phyloP scores from a whole-genome alignment of 257 asterid species.

The Plantago ovata region DNA sequence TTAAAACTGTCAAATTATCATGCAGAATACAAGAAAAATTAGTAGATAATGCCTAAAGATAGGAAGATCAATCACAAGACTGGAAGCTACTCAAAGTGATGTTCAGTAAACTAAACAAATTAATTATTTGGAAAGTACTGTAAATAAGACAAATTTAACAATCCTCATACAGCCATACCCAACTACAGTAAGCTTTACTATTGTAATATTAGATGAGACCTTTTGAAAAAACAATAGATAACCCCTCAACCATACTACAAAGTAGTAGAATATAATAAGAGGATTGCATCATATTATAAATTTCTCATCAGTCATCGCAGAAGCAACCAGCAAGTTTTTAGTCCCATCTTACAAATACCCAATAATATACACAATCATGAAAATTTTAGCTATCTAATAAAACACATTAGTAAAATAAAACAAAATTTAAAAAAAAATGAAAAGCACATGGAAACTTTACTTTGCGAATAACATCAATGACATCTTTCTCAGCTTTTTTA shows the following conservation, averaged over 20 bases:
- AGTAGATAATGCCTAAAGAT: background rate
- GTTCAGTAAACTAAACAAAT: background rate
- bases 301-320: background rate
- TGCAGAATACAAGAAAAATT: background rate
- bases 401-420: background rate
- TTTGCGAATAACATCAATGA: slow-evolving; percentile 39
- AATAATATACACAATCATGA: background rate
- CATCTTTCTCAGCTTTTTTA: slow-evolving; percentile 72
- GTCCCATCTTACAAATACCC: background rate
- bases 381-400: background rate
- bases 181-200: background rate
- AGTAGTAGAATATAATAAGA: background rate
- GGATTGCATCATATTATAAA: background rate
- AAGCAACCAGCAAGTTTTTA: background rate
- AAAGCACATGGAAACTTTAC: slow-evolving; percentile 36
- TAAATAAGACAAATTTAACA: background rate
- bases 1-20: slow-evolving; percentile 11
- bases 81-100: background rate
- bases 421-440: slow-evolving; percentile 5
- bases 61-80: slow-evolving; percentile 5
- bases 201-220: background rate
- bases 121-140: background rate
- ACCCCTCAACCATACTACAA: background rate
- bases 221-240: background rate
- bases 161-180: background rate